Evolutionary conservation across 73 alveolate genomes (phyloP).

Genomic region (Tetrahymena thermophila): DNA sequence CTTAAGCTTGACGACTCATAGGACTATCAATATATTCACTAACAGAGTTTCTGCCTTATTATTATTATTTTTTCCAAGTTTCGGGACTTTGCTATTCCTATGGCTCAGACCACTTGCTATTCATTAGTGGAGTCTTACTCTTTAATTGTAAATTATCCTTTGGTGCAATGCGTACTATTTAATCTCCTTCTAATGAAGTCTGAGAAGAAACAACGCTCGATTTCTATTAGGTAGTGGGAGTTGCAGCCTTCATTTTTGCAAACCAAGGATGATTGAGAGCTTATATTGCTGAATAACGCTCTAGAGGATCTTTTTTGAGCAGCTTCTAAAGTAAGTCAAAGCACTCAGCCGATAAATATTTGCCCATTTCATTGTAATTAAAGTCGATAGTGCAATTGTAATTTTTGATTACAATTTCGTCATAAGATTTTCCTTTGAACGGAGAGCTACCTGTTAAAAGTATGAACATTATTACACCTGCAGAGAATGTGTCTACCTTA

Average conservation of each 20-base stretch:
- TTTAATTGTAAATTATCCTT: background rate
- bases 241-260: background rate
- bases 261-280: slow-evolving; percentile 40
- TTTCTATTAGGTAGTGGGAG: background rate
- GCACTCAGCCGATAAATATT: slow-evolving; percentile 10
- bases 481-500: slow-evolving; percentile 35
- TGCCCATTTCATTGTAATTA: background rate
- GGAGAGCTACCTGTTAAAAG: slow-evolving; percentile 37
- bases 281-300: slow-evolving; percentile 2
- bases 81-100: background rate
- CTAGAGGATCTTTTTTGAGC: slow-evolving; percentile 19
- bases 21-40: background rate
- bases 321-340: background rate
- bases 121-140: background rate
- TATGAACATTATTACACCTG: slow-evolving; percentile 38
- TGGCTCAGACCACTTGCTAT: background rate
- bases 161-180: background rate
- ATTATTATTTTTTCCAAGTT: background rate
- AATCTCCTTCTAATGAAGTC: background rate
- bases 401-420: slow-evolving; percentile 41
- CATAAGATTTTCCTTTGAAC: slow-evolving; percentile 37
- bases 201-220: background rate
- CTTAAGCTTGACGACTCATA: background rate
- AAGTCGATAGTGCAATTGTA: slow-evolving; percentile 25
- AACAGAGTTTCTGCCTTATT: background rate